phyloP scores from a whole-genome alignment of 169 alveolate genomes.

The Cryptosporidium felis region DNA sequence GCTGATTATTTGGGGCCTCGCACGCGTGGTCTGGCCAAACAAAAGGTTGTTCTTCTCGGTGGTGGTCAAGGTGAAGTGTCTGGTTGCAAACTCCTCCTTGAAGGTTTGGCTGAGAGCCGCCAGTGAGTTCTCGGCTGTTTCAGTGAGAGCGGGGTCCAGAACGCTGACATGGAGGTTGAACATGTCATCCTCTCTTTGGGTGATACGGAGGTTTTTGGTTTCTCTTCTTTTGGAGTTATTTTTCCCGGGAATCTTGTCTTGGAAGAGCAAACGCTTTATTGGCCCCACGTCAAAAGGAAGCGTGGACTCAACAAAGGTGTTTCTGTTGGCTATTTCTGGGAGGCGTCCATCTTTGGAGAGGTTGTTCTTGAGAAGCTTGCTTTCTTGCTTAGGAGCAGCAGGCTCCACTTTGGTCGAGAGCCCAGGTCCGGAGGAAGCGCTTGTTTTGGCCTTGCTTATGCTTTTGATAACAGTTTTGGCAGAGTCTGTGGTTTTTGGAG shows the following conservation, averaged over 20 bases:
- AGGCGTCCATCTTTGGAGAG: conserved; percentile 29
- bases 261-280: conserved; percentile 25
- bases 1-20: conserved; percentile 50
- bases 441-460: conserved; percentile 23
- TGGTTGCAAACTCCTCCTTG: conserved; percentile 59
- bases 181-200: conserved; percentile 61
- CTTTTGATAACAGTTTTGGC: conserved; percentile 19
- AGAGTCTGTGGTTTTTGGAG: neutral
- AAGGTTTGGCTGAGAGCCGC: conserved; percentile 65
- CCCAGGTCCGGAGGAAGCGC: neutral
- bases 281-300: conserved; percentile 70
- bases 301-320: conserved; percentile 42
- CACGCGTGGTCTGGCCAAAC: conserved; percentile 46
- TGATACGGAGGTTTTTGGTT: neutral
- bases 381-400: neutral
- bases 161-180: conserved; percentile 62
- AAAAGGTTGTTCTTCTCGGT: conserved; percentile 56
- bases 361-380: neutral
- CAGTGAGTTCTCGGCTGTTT: conserved; percentile 47
- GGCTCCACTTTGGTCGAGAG: neutral
- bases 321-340: conserved; percentile 38
- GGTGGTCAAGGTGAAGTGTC: conserved; percentile 64
- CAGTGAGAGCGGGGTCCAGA: conserved; percentile 52
- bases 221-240: neutral
- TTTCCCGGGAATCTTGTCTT: conserved; percentile 11